These are phyloP conservation scores for Claviceps pazoutovae DNA, from an alignment of 2,329 filamentous ascomycete genomes.

Conservation along the genomic window DNA sequence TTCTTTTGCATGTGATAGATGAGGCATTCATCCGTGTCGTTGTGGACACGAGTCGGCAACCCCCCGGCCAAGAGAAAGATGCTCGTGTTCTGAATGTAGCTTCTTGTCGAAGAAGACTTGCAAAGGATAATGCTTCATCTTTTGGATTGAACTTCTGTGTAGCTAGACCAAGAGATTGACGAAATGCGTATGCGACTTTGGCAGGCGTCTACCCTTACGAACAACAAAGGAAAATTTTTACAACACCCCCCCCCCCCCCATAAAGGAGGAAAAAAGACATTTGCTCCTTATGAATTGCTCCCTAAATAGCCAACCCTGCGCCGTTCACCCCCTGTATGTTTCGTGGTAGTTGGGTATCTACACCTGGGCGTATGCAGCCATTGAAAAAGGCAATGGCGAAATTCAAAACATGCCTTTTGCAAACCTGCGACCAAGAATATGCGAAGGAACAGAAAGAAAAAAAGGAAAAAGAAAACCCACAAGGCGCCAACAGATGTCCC, in stretches of 20 bases:
- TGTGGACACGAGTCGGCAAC: not conserved
- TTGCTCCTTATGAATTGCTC: not conserved
- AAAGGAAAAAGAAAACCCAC: not conserved
- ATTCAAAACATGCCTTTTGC: not conserved
- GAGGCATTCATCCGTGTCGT: not conserved
- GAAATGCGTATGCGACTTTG: not conserved
- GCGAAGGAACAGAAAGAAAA: not conserved
- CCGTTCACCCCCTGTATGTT: not conserved
- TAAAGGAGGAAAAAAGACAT: too few species aligned
- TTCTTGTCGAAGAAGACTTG: not conserved
- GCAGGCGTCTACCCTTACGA: too few species aligned
- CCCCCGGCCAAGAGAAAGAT: not conserved
- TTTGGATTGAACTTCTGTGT: not conserved
- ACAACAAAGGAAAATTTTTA: too few species aligned
- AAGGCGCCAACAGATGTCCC: not conserved
- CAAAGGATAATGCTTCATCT: not conserved
- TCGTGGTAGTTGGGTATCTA: constrained; percentile 1
- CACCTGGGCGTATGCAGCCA: not conserved
- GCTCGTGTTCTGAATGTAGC: not conserved
- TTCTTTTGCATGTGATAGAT: not conserved
- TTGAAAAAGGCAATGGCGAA: not conserved
- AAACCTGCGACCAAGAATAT: not conserved
- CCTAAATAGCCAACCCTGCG: not conserved
- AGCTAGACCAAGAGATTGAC: not conserved
- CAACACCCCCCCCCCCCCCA: too few species aligned